A percentile compares a stretch with the other conserved stretches of the same genome.
These are phyloP conservation scores for Saccharomyces kudriavzevii DNA, from an alignment of 805 yeast species.

Conservation along the genomic window DNA sequence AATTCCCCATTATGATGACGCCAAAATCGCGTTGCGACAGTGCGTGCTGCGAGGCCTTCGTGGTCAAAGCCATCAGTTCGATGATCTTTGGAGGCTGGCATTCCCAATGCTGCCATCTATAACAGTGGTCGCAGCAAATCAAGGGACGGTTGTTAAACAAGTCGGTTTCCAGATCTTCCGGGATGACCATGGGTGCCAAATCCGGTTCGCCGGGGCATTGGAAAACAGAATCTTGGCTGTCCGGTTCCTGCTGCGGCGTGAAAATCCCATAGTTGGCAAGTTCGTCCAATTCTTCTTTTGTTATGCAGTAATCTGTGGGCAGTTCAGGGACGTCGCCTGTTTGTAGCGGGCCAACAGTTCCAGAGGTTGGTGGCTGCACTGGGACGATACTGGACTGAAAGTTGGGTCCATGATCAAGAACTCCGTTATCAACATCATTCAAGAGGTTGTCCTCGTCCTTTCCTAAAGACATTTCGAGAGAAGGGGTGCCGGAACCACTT, in stretches of 20 bases:
- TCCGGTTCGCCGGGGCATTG: slow-evolving; percentile 20
- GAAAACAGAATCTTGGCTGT: slow-evolving; percentile 25
- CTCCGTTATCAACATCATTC: slow-evolving; percentile 7
- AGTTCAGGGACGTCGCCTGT: slow-evolving; percentile 3
- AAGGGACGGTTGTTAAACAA: slow-evolving; percentile 16
- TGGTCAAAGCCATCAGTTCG: slow-evolving; percentile 10
- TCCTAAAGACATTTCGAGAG: background rate
- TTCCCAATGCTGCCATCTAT: slow-evolving; percentile 30
- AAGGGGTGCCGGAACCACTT: background rate
- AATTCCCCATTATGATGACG: slow-evolving; percentile 15
- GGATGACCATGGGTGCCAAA: slow-evolving; percentile 1
- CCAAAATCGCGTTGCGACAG: slow-evolving; percentile 15
- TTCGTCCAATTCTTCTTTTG: slow-evolving; percentile 18
- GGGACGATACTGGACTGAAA: slow-evolving; percentile 6
- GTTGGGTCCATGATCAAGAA: slow-evolving; percentile 9
- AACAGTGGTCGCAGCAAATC: slow-evolving; percentile 28
- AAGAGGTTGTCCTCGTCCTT: background rate
- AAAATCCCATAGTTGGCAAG: slow-evolving; percentile 16
- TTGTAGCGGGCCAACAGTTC: background rate
- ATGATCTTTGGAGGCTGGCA: slow-evolving; percentile 16
- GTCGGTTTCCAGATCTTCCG: slow-evolving; percentile 9
- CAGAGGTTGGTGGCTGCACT: background rate
- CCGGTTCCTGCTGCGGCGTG: slow-evolving; percentile 13
- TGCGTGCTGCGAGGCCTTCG: slow-evolving; percentile 2
- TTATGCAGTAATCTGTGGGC: slow-evolving; percentile 24